phyloP scores from a whole-genome alignment of 441 rosid species.

The Raphanus hybrid region DNA sequence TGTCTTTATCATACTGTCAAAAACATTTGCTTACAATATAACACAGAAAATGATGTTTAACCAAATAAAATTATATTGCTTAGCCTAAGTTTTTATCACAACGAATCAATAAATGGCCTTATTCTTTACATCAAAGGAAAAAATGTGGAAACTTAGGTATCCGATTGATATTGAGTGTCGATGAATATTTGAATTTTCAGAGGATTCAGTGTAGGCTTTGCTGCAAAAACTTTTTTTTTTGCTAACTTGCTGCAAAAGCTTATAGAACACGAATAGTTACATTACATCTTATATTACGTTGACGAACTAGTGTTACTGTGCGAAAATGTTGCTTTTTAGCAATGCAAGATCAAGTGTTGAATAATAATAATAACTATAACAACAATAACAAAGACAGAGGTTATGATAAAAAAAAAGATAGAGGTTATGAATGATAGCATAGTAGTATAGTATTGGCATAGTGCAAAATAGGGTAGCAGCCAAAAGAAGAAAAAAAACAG shows the following conservation, averaged over 20 bases:
- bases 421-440: too few species aligned
- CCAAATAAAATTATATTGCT: conserved; percentile 30
- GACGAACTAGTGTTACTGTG: not conserved
- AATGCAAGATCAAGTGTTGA: not conserved
- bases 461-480: too few species aligned
- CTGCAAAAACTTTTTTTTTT: not conserved
- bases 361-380: too few species aligned
- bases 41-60: conserved; percentile 50
- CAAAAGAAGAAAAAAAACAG: too few species aligned
- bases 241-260: not conserved
- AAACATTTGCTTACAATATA: conserved; percentile 20
- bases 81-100: conserved; percentile 9
- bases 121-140: conserved; percentile 36
- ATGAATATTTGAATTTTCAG: conserved; percentile 10
- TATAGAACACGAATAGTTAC: not conserved
- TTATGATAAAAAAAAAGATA: too few species aligned
- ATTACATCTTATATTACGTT: not conserved
- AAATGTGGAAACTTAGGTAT: conserved; percentile 32
- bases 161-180: conserved; percentile 22
- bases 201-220: not conserved
- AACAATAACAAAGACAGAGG: too few species aligned
- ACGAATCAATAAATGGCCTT: conserved; percentile 33
- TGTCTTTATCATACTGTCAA: not conserved
- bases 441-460: too few species aligned
- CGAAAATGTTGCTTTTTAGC: not conserved